phyloP scores from a whole-genome alignment of 331 rosid genomes.

The Quercus phellos region DNA sequence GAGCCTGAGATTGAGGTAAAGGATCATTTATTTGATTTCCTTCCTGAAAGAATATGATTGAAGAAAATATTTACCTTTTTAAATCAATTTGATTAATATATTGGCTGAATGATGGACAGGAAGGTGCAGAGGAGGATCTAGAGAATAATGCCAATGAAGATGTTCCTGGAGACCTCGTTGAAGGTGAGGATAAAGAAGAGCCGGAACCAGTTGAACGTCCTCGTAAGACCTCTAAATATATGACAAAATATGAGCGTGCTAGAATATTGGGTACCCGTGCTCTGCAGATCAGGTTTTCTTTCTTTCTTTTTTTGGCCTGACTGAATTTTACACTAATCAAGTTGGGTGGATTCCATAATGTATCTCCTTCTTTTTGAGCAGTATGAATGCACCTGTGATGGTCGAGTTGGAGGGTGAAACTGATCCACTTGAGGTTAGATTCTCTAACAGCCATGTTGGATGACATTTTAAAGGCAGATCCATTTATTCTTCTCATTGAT shows the following conservation, averaged over 20 bases:
- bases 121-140: conserved; percentile 76
- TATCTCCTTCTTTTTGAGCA: conserved; percentile 30
- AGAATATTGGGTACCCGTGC: conserved; percentile 90
- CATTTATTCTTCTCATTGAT: neutral
- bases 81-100: neutral
- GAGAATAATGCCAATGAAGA: conserved; percentile 60
- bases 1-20: conserved; percentile 90
- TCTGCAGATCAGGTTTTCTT: conserved; percentile 72
- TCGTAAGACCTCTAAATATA: conserved; percentile 71
- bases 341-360: conserved; percentile 2
- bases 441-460: neutral
- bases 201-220: conserved; percentile 41
- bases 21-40: neutral
- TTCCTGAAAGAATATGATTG: neutral
- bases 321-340: neutral
- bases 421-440: conserved; percentile 85
- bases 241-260: conserved; percentile 95
- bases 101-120: conserved; percentile 40
- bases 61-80: neutral
- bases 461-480: neutral
- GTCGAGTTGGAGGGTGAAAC: conserved; percentile 97
- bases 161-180: conserved; percentile 45
- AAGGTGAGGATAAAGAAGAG: conserved; percentile 52
- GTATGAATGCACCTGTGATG: conserved; percentile 98
- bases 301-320: neutral